Evolutionary conservation across 2,329 filamentous ascomycete species (phyloP), one percentile per base, ranked within the genome.

Genomic region (Coniochaeta pulveracea): DNA sequence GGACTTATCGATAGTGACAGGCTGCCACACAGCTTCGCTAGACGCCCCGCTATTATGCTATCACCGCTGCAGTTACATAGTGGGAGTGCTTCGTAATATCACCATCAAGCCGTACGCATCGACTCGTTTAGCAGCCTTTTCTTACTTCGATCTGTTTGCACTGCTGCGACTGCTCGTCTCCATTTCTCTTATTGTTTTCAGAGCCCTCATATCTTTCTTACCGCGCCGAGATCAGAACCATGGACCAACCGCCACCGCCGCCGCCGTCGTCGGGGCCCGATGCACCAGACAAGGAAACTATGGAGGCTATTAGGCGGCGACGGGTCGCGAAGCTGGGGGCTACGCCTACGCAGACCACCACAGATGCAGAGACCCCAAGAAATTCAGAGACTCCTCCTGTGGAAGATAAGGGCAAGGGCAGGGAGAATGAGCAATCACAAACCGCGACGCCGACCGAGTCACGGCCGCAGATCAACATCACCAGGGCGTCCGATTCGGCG

Each of bases 241-340:
- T 70, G 66, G 64, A 70, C 42, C 28, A 31, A 11, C 56, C 63
- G 10, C 60, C 60, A 51, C 57, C 64, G 37, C 57, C 60, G 43
- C 55, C 45, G 15, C 42, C 50, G 14, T 51, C 56, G 15, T 53
- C 38, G 18, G 22, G 52, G 44, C 57, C 57, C 31, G 70, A 73
- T 45, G 69, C 65, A 38, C 69, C 69, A 15, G 68, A 73, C 45
- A 63, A 66, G 47, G 66, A 72, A 49, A 71, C 67, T 49, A 73
- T 73, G 67, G 68, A 70, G 39, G 63, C 70, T 61, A 70, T 70
- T 40, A 62, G 66, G 33, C 57, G 58, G 26, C 56, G 65, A 27
- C 58, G 66, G 33, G 52, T 69, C n/a, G 64, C 58, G 17, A 69
- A 64, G 53, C 56, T 69, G n/a, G 63, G 63, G 25, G 64, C 46